Evolutionary conservation across 495 filamentous ascomycete species (phyloP).

Genomic region (Aspergillus steynii): DNA sequence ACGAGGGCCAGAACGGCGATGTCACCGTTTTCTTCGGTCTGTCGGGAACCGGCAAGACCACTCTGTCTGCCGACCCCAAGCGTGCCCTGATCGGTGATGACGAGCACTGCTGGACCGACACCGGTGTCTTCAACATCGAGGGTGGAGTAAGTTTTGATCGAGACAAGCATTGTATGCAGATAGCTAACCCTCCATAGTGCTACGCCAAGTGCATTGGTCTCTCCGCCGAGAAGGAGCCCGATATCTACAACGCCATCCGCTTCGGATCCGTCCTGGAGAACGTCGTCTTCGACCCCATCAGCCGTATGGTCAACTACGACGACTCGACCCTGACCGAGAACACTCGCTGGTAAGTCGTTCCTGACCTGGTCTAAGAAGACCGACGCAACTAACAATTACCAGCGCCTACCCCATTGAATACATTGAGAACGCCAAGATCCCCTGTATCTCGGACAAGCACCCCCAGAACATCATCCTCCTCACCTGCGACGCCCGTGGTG

Average conservation of each 20-base stretch:
- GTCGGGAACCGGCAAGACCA: slow-evolving; percentile 98
- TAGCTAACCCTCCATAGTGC: slow-evolving; percentile 45
- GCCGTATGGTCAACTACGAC: slow-evolving; percentile 91
- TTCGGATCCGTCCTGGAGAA: slow-evolving; percentile 98
- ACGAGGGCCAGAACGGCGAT: slow-evolving; percentile 83
- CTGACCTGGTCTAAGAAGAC: not conserved
- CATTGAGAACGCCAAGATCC: slow-evolving; percentile 98
- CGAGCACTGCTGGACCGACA: slow-evolving; percentile 99
- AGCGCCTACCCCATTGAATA: slow-evolving; percentile 97
- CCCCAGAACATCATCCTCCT: slow-evolving; percentile 97
- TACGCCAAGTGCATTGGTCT: slow-evolving; percentile 99
- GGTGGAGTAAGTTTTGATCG: slow-evolving; percentile 54
- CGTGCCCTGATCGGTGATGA: slow-evolving; percentile 96
- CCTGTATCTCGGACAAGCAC: slow-evolving; percentile 83
- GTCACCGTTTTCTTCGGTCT: slow-evolving; percentile 99
- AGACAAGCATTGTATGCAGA: not conserved
- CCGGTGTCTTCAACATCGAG: slow-evolving; percentile 98
- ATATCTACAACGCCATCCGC: slow-evolving; percentile 95
- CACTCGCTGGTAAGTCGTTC: slow-evolving; percentile 66
- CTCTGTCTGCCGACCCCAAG: slow-evolving; percentile 94
- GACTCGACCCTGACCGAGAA: slow-evolving; percentile 95
- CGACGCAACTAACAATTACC: not conserved
- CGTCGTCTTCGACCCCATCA: slow-evolving; percentile 91
- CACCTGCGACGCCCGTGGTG: slow-evolving; percentile 96
- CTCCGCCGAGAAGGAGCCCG: slow-evolving; percentile 97